Evolutionary conservation across 2,329 filamentous ascomycete genomes (phyloP), one percentile per base, ranked within the genome.

Genomic region (Colletotrichum chlorophyti): DNA sequence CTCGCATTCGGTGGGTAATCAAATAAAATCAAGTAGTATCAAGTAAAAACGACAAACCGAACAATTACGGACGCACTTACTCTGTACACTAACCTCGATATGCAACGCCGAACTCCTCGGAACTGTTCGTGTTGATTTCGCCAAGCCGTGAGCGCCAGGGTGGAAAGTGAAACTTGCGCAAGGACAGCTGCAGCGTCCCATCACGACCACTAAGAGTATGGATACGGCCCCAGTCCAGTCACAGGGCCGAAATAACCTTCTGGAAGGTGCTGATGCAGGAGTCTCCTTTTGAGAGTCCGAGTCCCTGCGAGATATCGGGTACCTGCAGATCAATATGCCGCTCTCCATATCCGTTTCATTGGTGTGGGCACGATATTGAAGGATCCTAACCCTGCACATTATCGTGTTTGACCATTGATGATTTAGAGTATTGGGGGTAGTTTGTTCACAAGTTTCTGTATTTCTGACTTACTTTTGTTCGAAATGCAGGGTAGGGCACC

Each of bases 81-180:
- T 80, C 0, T 89, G 11, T 14, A 19, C 17, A 42, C 9, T 7
- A 1, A 32, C 21, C 32, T 45, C 15, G 49, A 55, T 23, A 12
- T 41, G 51, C n/a, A 38, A 59, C 55, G n/a, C 19, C 29, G 15
- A 23, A 38, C 19, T 55, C 14, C 21, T 24, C 42, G 14, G 27
- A 49, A 6, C 7, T 31, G 15, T 29, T 27, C 51, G n/a, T n/a
- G n/a, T n/a, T n/a, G n/a, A 45, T 59, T 38, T 55, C 42, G 51
- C 51, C 51, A 59, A 45, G 37, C 32, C 9, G 37, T 37, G 26
- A 29, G 26, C 34, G 37, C 26, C 26, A 15, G 50, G 43, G 55
- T 6, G 7, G 37, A 15, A n/a, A n/a, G n/a, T 45, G 51, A 37
- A 49, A 54, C 55, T 26, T 40, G 21, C 43, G 26, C 38, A 43